A percentile compares a stretch with the other conserved stretches of the same genome.
Conservation (phyloP, 106 monocot species). For the Allium sativum region DNA sequence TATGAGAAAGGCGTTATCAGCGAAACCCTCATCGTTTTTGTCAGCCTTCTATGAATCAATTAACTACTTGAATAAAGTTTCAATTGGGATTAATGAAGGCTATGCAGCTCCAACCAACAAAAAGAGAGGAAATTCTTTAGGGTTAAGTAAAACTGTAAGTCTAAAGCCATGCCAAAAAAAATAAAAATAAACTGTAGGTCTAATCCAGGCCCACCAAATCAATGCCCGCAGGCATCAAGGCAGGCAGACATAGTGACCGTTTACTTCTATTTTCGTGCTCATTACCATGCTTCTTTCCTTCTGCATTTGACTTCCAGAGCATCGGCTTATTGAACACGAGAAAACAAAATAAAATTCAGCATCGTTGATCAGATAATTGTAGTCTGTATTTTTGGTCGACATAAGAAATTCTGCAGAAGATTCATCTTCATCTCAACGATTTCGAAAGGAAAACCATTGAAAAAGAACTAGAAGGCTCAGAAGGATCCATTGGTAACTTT, state of each 20-base stretch:
- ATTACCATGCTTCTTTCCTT: slow-evolving; percentile 76
- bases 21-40: too few species aligned
- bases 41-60: too few species aligned
- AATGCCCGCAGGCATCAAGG: slow-evolving; percentile 66
- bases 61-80: too few species aligned
- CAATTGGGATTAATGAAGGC: too few species aligned
- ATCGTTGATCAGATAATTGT: slow-evolving; percentile 49
- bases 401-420: slow-evolving; percentile 7
- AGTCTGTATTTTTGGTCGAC: slow-evolving; percentile 29
- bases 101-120: too few species aligned
- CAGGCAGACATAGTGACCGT: slow-evolving; percentile 76
- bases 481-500: slow-evolving; percentile 47
- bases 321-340: slow-evolving; percentile 53
- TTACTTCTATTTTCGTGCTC: slow-evolving; percentile 50
- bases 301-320: slow-evolving; percentile 56
- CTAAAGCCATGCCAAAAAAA: too few species aligned
- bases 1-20: too few species aligned
- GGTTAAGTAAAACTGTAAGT: too few species aligned
- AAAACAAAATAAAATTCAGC: background rate
- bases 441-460: background rate
- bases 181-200: too few species aligned
- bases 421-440: slow-evolving; percentile 32
- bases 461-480: slow-evolving; percentile 19
- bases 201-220: slow-evolving; percentile 73
- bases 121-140: too few species aligned